Evolutionary conservation across 768 basidiomycete genomes (phyloP), one percentile per base, ranked within the genome.

Genomic region (Paxillus ammoniavirescens): DNA sequence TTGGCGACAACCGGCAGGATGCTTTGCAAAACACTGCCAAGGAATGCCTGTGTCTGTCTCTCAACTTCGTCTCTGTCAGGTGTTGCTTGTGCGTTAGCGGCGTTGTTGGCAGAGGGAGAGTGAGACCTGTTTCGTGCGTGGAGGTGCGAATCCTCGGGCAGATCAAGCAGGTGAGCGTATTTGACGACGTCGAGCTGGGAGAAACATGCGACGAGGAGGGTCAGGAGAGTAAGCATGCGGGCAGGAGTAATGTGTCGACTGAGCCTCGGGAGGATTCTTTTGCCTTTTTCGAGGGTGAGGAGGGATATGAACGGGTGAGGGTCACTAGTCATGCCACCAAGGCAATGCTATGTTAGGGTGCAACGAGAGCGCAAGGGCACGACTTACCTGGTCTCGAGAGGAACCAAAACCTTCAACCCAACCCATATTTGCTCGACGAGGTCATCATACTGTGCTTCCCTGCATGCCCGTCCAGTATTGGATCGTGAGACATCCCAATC

Each of bases 291-390:
- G 4, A 91, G 87, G 17, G 79, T 81, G 45, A 99, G 80, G 33
- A 99, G 78, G 3, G 95, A 93, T 60, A 99, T 86, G 74, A 99
- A 98, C 2, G 97, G 97, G 73, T 99, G 97, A 3, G 96, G 96
- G 57, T 89, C 80, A 67, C 95, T 95, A 50, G 38, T 45, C 7
- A 30, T 40, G 33, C n/a, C 47, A 40, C 47, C 26, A 2, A 26
- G 55, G 26, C 8, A 63, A 48, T 30, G 10, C 21, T 8, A n/a
- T 45, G 9, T 33, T 33, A 35, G 3, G 23, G 43, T 18, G 13
- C 5, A 49, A 26, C 2, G 17, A 31, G 12, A 23, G 8, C n/a
- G 18, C 30, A 14, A 12, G 5, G 17, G 0, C 38, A 28, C 38
- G 1, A 57, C 75, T 37, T 57, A 93, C 94, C 93, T 94, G n/a